Evolutionary conservation across 306 rosid species (phyloP).

Genomic region (Dalbergia cochinchinensis): DNA sequence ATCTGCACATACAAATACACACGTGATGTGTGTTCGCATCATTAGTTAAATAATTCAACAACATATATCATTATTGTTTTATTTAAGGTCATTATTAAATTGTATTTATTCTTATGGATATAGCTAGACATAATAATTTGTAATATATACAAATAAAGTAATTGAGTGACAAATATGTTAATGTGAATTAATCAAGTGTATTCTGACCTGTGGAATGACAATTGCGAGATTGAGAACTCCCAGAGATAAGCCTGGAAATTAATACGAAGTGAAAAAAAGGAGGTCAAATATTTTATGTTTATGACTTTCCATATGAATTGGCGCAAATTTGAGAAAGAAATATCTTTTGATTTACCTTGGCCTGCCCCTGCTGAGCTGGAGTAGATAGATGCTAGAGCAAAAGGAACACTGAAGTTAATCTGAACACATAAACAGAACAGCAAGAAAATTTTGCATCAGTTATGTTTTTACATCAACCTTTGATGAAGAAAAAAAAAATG

Average conservation of each 20-base stretch:
- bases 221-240: slow-evolving; percentile 78
- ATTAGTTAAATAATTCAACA: neutral
- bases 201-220: slow-evolving; percentile 68
- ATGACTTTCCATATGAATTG: neutral
- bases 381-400: slow-evolving; percentile 84
- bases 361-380: slow-evolving; percentile 70
- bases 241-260: slow-evolving; percentile 66
- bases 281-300: neutral
- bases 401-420: slow-evolving; percentile 78
- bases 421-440: slow-evolving; percentile 29
- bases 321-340: neutral
- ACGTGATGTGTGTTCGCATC: neutral
- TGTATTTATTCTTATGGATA: neutral
- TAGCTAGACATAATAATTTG: neutral
- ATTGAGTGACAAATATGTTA: neutral
- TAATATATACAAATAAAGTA: neutral
- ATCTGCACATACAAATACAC: slow-evolving; percentile 46
- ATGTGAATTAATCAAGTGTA: neutral
- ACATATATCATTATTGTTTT: neutral
- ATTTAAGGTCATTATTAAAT: neutral
- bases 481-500: too few relatives aligned
- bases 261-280: neutral
- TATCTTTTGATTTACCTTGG: slow-evolving; percentile 60
- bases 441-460: neutral
- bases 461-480: neutral